These are phyloP conservation scores for Eutrema salsugineum DNA, from an alignment of 441 rosid species.

Conservation along the genomic window DNA sequence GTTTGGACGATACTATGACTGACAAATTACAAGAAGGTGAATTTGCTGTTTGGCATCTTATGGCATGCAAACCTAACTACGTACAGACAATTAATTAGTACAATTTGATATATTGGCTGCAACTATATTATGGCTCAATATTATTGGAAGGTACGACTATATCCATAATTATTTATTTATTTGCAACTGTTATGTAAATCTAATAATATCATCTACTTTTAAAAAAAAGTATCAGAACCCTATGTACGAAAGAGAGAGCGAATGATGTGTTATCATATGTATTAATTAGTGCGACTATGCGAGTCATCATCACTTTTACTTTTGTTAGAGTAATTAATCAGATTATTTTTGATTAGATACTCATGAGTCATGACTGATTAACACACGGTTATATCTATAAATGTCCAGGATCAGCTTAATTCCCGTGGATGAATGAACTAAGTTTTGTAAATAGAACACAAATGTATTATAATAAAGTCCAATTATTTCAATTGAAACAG, in stretches of 20 bases:
- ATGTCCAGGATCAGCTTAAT: background rate
- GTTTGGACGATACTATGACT: slow-evolving; percentile 21
- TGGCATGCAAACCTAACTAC: slow-evolving; percentile 39
- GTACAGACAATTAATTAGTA: slow-evolving; percentile 19
- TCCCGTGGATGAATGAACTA: background rate
- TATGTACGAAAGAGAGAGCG: background rate
- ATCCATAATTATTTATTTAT: background rate
- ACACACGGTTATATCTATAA: background rate
- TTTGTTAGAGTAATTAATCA: background rate
- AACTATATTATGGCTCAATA: slow-evolving; percentile 10
- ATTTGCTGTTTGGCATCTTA: slow-evolving; percentile 30
- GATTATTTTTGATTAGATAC: background rate
- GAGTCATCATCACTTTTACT: background rate
- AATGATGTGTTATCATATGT: background rate
- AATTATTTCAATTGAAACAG: slow-evolving; percentile 1
- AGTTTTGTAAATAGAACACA: background rate
- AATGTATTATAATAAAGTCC: background rate
- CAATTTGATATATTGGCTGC: background rate
- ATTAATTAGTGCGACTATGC: background rate
- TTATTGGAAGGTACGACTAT: slow-evolving; percentile 15
- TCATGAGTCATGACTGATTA: background rate
- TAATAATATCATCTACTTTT: background rate
- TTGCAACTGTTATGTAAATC: background rate
- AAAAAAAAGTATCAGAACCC: background rate
- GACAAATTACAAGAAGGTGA: slow-evolving; percentile 32